Percentiles rank a stretch among this genome's conserved stretches.
Evolutionary conservation across 192 early-diverging fungal species (phyloP).

Genomic region (Chytriomyces confervae): DNA sequence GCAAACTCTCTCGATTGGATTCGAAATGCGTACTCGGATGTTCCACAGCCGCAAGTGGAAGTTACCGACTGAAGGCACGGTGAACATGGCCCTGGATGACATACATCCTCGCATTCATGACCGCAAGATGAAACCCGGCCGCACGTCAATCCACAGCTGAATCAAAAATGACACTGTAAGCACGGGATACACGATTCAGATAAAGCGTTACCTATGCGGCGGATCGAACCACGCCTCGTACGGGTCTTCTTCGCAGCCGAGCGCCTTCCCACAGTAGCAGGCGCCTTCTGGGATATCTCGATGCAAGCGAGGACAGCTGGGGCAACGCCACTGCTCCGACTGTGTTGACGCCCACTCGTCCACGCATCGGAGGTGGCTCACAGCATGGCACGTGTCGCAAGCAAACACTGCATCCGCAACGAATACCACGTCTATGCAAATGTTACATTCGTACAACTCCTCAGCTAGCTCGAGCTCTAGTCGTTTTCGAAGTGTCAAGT

Average conservation of each 20-base stretch:
- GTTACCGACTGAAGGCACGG: constrained; percentile 6
- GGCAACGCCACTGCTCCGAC: constrained; percentile 23
- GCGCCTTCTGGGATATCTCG: background rate
- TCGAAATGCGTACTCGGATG: background rate
- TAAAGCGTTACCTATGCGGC: constrained; percentile 16
- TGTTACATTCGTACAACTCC: constrained; percentile 89
- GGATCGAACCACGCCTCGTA: constrained; percentile 5
- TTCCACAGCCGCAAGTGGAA: constrained; percentile 5
- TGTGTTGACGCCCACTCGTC: constrained; percentile 70
- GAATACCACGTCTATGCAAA: constrained; percentile 84
- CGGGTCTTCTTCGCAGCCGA: background rate
- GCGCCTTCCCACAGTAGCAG: constrained; percentile 10
- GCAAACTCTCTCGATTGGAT: background rate
- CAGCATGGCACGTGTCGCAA: constrained; percentile 84
- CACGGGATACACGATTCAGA: background rate
- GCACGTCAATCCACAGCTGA: constrained; percentile 1
- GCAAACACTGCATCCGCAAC: constrained; percentile 75
- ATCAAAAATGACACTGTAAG: background rate
- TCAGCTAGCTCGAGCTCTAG: constrained; percentile 58
- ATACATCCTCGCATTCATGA: background rate
- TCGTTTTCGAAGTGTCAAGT: background rate
- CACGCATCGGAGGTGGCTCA: constrained; percentile 87
- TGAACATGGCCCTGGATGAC: constrained; percentile 20
- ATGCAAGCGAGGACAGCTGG: constrained; percentile 3
- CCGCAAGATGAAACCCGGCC: background rate